phyloP scores from a whole-genome alignment of 164 flowering plant genomes.

The Amborella trichopoda region DNA sequence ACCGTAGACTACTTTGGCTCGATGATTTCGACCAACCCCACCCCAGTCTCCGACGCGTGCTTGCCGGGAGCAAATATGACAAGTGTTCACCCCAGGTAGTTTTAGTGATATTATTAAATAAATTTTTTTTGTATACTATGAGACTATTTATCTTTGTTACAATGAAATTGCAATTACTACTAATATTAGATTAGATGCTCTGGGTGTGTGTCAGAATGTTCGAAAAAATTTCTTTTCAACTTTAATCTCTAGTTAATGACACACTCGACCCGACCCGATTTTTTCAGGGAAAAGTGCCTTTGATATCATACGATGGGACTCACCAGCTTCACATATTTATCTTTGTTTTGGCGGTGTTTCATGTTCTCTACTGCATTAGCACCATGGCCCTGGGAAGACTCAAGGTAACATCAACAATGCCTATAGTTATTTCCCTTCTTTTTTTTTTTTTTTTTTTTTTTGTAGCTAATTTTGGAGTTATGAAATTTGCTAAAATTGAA shows the following conservation, averaged over 20 bases:
- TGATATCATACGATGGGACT: constrained; percentile 39
- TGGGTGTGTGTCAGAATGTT: neutral
- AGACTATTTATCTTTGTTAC: too few relatives aligned
- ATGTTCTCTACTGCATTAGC: constrained; percentile 42
- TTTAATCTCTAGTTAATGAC: too few relatives aligned
- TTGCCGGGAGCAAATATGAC: neutral
- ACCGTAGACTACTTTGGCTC: too few relatives aligned
- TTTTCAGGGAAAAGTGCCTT: constrained; percentile 43
- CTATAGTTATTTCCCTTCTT: neutral
- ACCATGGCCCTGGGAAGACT: constrained; percentile 49
- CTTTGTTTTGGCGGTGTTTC: constrained; percentile 48
- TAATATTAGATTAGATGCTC: neutral
- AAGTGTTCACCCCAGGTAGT: neutral
- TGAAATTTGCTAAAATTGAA: too few relatives aligned
- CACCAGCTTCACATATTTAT: constrained; percentile 76
- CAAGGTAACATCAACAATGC: constrained; percentile 26
- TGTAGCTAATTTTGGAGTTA: too few relatives aligned
- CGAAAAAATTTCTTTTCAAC: too few relatives aligned
- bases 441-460: neutral
- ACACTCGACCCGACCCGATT: too few relatives aligned
- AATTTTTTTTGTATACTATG: neutral
- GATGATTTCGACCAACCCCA: neutral
- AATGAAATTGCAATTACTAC: too few relatives aligned
- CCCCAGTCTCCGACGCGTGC: neutral
- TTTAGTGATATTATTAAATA: neutral